Conservation (phyloP, 2,329 filamentous ascomycete genomes). For the Fusarium pininemorale region DNA sequence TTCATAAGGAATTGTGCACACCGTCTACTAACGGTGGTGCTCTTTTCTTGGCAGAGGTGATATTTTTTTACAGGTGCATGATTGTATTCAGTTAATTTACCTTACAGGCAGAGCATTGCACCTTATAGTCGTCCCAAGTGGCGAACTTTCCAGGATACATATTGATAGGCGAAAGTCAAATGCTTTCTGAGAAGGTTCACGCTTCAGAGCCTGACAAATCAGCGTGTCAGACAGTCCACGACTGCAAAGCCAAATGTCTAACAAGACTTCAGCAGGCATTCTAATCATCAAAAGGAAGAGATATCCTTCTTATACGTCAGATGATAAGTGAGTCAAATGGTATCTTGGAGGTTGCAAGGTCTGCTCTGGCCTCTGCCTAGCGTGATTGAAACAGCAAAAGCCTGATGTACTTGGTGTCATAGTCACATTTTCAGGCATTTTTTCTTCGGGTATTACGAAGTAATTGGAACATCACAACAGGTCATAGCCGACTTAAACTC, state of each 20-base stretch:
- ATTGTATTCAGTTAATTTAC: not conserved
- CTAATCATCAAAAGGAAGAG: not conserved
- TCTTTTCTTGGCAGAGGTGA: not conserved
- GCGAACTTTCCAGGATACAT: no score
- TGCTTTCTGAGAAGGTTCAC: not conserved
- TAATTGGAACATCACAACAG: fast-evolving
- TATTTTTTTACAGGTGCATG: no score
- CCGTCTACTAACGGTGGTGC: not conserved
- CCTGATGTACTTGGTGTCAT: no score
- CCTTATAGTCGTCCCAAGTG: not conserved
- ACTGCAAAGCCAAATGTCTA: not conserved
- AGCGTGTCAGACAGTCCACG: not conserved
- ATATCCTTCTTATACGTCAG: not conserved
- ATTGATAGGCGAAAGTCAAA: not conserved
- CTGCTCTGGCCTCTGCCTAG: not conserved
- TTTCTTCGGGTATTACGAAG: not conserved
- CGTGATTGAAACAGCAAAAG: not conserved
- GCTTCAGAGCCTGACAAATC: not conserved
- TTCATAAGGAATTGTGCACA: not conserved
- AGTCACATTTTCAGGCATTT: not conserved
- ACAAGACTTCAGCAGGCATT: not conserved
- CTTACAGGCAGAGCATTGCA: not conserved
- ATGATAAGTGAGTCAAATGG: not conserved
- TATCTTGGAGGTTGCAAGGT: not conserved
- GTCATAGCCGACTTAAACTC: no score